These are phyloP conservation scores for Ogataea paradorogensis DNA, from an alignment of 805 yeast genomes.

Conservation along the genomic window DNA sequence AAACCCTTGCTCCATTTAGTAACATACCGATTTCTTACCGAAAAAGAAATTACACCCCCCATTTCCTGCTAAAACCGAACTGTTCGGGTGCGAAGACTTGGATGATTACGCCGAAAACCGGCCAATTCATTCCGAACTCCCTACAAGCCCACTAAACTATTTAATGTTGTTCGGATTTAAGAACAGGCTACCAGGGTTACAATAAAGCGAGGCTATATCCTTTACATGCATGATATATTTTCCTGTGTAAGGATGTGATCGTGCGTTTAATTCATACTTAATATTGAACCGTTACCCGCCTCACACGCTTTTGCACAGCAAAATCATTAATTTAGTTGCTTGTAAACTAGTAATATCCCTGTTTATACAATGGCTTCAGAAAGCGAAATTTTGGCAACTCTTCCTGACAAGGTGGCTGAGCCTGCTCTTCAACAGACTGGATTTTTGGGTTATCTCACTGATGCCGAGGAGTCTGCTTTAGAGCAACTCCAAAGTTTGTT, in stretches of 20 bases:
- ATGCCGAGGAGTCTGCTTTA: slow-evolving; percentile 60
- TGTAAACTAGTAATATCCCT: slow-evolving; percentile 1
- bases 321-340: slow-evolving; percentile 1
- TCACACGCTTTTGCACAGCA: slow-evolving; percentile 3
- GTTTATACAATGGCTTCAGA: slow-evolving; percentile 21
- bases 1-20: no score
- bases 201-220: no score
- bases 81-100: no score
- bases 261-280: not conserved
- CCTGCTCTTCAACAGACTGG: slow-evolving; percentile 59
- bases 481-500: slow-evolving; percentile 57
- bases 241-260: not conserved
- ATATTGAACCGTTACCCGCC: slow-evolving; percentile 8
- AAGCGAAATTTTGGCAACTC: slow-evolving; percentile 26
- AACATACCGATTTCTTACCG: no score
- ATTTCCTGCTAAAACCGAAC: no score
- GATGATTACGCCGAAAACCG: no score
- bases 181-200: no score
- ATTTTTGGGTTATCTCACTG: slow-evolving; percentile 74
- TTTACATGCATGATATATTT: not conserved
- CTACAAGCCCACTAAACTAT: no score
- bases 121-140: no score
- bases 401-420: slow-evolving; percentile 51
- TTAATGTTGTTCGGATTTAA: no score
- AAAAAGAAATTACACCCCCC: no score